These are phyloP conservation scores for Pseudogymnoascus sp. DNA, from an alignment of 2,329 filamentous ascomycete genomes.

Conservation along the genomic window DNA sequence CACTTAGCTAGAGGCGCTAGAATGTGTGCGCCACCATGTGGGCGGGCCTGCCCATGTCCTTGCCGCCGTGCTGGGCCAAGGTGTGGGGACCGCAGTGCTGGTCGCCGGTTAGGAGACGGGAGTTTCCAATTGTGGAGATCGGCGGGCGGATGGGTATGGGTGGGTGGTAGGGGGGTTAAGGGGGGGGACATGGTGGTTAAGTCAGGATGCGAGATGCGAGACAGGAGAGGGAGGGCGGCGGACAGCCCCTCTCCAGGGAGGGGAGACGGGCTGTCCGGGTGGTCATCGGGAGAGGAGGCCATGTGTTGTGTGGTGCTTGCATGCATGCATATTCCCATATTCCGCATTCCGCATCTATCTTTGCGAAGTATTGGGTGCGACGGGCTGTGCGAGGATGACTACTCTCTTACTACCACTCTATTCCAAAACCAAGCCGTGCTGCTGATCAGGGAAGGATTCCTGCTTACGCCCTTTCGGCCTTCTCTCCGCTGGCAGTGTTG, in stretches of 20 bases:
- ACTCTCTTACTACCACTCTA: neutral
- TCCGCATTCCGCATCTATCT: neutral
- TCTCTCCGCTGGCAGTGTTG: neutral
- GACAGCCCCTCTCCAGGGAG: neutral
- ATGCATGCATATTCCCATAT: neutral
- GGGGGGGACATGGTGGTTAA: neutral
- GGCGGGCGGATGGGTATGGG: neutral
- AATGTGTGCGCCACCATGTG: neutral
- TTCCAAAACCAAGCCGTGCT: neutral
- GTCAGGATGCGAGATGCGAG: neutral
- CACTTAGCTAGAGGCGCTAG: neutral
- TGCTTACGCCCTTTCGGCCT: neutral
- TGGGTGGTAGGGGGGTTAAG: neutral
- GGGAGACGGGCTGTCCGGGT: neutral
- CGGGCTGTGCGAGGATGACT: neutral
- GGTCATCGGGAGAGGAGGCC: neutral
- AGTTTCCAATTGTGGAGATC: slow-evolving; percentile 5
- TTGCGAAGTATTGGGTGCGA: neutral
- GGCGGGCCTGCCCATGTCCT: neutral
- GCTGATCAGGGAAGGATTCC: neutral
- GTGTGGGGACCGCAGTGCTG: neutral
- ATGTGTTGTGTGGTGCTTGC: neutral
- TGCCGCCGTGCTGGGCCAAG: neutral
- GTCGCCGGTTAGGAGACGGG: slow-evolving; percentile 6
- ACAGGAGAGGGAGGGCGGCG: neutral